Percentiles rank a stretch among this genome's conserved stretches.
These are phyloP conservation scores for Aspergillus sp. DNA, from an alignment of 2,329 filamentous ascomycete genomes.

Conservation along the genomic window DNA sequence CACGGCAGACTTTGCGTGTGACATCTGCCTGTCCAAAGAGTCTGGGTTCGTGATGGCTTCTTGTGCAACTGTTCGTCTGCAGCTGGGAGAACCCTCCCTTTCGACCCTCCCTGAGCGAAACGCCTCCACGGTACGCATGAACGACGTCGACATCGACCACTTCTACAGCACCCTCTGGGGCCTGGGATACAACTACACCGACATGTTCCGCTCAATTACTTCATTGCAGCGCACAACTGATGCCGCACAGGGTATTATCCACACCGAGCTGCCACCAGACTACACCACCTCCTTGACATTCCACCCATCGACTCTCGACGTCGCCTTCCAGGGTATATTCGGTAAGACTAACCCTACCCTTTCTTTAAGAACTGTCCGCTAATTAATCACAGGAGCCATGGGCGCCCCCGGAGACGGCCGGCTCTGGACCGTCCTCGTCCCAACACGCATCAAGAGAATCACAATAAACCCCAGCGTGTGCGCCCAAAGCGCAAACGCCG, in stretches of 20 bases:
- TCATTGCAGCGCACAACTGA: not conserved
- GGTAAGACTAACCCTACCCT: not conserved
- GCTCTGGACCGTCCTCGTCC: not conserved
- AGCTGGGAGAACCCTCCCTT: not conserved
- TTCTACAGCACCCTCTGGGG: slow-evolving; percentile 27
- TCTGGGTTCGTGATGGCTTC: not conserved
- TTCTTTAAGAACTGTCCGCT: not conserved
- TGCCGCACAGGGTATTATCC: not conserved
- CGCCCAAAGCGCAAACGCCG: not conserved
- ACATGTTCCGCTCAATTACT: slow-evolving; percentile 18
- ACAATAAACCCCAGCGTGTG: not conserved
- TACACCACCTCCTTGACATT: not conserved
- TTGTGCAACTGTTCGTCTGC: not conserved
- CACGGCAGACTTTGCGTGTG: not conserved
- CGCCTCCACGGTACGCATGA: not conserved
- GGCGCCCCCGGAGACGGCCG: not conserved
- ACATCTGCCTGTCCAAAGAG: not conserved
- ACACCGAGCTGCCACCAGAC: not conserved
- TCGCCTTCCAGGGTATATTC: not conserved
- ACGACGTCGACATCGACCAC: slow-evolving; percentile 18
- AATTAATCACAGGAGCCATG: not conserved
- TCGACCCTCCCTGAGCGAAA: slow-evolving; percentile 1
- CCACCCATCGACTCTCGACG: not conserved
- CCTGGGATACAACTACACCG: slow-evolving; percentile 28
- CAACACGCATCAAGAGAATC: not conserved